Evolutionary conservation across 352 stramenopile genomes (phyloP).

Genomic region (Phytophthora melonis): DNA sequence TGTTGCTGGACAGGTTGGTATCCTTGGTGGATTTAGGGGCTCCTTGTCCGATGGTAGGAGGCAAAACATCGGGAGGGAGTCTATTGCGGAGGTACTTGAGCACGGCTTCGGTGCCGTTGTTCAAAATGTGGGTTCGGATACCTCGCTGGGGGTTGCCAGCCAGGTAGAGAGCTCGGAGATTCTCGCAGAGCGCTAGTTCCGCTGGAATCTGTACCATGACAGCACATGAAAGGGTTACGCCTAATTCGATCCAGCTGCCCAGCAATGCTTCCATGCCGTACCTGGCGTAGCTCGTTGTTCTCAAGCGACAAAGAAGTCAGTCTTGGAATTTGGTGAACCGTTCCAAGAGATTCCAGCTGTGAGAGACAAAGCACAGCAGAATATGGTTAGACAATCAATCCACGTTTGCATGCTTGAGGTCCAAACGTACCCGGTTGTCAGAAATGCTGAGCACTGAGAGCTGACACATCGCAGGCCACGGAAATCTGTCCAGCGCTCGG

Average conservation of each 20-base stretch:
- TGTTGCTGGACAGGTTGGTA: constrained; percentile 22
- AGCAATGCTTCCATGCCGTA: constrained; percentile 26
- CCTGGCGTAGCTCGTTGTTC: constrained; percentile 85
- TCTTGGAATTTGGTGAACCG: constrained; percentile 62
- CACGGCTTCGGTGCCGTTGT: constrained; percentile 75
- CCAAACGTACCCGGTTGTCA: constrained; percentile 67
- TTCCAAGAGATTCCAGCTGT: constrained; percentile 70
- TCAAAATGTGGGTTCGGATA: constrained; percentile 72
- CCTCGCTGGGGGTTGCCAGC: constrained; percentile 81
- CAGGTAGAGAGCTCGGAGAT: constrained; percentile 71
- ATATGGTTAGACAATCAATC: background rate
- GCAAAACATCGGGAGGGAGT: constrained; percentile 43
- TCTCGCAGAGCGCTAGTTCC: constrained; percentile 63
- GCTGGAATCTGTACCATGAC: constrained; percentile 62
- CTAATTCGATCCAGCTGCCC: background rate
- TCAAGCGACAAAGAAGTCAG: constrained; percentile 82
- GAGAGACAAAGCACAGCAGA: constrained; percentile 2
- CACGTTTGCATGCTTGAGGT: background rate
- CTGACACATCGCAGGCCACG: constrained; percentile 66
- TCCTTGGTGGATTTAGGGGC: constrained; percentile 15
- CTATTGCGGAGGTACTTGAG: constrained; percentile 78
- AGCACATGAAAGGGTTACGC: constrained; percentile 3
- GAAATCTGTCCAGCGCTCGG: constrained; percentile 57
- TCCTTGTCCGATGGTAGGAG: constrained; percentile 31
- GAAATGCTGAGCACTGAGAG: constrained; percentile 72